These are phyloP conservation scores for Asparagopsis taxiformis DNA, from an alignment of 31 red algal species.

Conservation along the genomic window DNA sequence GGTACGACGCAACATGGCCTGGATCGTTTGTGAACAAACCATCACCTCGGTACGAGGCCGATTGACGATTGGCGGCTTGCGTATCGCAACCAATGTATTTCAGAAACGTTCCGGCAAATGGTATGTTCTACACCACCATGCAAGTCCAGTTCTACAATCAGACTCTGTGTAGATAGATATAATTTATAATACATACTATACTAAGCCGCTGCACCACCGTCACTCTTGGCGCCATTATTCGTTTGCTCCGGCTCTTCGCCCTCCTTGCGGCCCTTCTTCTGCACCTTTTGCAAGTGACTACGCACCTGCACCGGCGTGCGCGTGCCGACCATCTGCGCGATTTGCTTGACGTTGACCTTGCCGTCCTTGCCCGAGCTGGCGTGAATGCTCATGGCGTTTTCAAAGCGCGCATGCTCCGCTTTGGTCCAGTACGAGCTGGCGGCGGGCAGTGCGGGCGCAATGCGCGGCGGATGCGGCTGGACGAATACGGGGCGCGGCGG, in stretches of 20 bases:
- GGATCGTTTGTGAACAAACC: constrained; percentile 43
- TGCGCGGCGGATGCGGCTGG: not conserved
- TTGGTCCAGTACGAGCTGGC: constrained; percentile 48
- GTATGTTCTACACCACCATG: constrained; percentile 56
- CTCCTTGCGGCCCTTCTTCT: constrained; percentile 7
- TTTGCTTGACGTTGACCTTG: constrained; percentile 33
- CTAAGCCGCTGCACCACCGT: too few relatives aligned
- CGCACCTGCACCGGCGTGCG: constrained; percentile 58
- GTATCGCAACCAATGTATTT: constrained; percentile 63
- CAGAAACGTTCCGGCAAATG: constrained; percentile 21
- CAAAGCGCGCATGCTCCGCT: constrained; percentile 55
- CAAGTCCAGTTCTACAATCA: constrained; percentile 16
- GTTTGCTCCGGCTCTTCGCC: too few relatives aligned
- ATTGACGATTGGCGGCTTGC: constrained; percentile 21
- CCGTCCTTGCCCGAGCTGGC: constrained; percentile 10
- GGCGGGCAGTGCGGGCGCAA: constrained; percentile 19
- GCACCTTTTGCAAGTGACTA: constrained; percentile 37
- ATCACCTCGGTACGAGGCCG: constrained; percentile 9
- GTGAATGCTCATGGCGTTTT: constrained; percentile 53
- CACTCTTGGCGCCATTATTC: too few relatives aligned
- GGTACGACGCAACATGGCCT: constrained; percentile 43
- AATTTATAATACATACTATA: not conserved
- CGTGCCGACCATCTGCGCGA: constrained; percentile 55
- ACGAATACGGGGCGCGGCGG: constrained; percentile 1
- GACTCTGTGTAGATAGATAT: not conserved